Evolutionary conservation across 2,329 filamentous ascomycete species (phyloP).

Genomic region (Ophiostoma australiae): DNA sequence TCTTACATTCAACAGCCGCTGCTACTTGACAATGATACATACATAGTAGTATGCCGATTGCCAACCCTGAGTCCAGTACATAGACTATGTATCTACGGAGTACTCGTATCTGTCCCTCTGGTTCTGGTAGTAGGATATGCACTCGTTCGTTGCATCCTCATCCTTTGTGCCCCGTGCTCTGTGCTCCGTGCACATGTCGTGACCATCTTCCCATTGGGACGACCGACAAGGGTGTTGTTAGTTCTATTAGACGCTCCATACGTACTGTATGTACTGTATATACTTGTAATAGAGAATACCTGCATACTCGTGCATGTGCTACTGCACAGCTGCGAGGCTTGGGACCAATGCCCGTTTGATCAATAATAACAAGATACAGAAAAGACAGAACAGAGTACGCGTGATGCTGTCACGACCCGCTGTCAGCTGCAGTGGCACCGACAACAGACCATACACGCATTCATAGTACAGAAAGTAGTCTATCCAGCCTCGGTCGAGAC

Average conservation of each 20-base stretch:
- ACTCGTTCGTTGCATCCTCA: background rate
- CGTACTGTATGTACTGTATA: background rate
- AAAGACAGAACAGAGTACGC: background rate
- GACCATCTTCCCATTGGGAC: background rate
- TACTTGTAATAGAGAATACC: background rate
- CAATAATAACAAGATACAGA: background rate
- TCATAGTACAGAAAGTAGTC: too few relatives aligned
- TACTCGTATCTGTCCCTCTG: background rate
- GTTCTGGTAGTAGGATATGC: background rate
- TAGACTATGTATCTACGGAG: too few relatives aligned
- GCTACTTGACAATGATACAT: background rate
- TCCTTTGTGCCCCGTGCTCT: slow-evolving; percentile 7
- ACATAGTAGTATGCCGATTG: background rate
- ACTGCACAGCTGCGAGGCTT: slow-evolving; percentile 16
- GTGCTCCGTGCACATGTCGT: slow-evolving; percentile 16
- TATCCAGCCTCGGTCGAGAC: background rate
- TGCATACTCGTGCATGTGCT: slow-evolving; percentile 14
- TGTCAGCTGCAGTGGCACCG: slow-evolving; percentile 13
- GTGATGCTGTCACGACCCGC: slow-evolving; percentile 11
- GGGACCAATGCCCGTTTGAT: slow-evolving; percentile 1
- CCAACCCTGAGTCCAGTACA: background rate
- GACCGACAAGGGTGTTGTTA: slow-evolving; percentile 9
- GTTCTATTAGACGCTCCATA: too few relatives aligned
- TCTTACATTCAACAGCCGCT: background rate
- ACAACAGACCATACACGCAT: background rate